phyloP scores from a whole-genome alignment of 768 basidiomycete species.

The Lactarius evosmus region DNA sequence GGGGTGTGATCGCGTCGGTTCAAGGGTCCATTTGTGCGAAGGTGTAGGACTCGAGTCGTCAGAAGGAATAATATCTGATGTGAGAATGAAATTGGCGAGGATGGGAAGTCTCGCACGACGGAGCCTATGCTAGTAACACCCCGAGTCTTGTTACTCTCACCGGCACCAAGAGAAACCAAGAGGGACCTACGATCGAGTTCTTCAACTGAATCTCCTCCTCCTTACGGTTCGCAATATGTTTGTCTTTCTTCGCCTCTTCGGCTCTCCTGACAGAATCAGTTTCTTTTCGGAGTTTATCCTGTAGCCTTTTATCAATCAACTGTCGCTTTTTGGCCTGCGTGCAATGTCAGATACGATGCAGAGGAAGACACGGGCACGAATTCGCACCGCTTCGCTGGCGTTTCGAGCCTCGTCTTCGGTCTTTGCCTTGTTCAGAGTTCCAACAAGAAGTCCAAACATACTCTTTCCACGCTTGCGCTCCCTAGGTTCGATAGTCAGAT shows the following conservation, averaged over 20 bases:
- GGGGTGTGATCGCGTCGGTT: conserved; percentile 61
- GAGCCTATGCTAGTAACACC: conserved; percentile 57
- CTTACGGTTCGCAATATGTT: conserved; percentile 67
- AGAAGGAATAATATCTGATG: conserved; percentile 61
- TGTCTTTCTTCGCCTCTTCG: conserved; percentile 85
- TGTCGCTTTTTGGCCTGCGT: conserved; percentile 78
- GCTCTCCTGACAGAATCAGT: conserved; percentile 81
- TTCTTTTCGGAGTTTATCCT: conserved; percentile 80
- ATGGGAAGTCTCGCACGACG: conserved; percentile 68
- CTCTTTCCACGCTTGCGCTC: conserved; percentile 83
- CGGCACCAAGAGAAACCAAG: not conserved
- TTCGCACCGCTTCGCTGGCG: conserved; percentile 75
- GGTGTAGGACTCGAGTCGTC: conserved; percentile 34
- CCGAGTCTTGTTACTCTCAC: not conserved
- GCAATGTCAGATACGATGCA: not conserved
- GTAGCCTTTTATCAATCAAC: conserved; percentile 78
- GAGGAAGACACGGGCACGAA: not conserved
- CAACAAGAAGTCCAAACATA: conserved; percentile 82
- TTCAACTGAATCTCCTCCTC: conserved; percentile 81
- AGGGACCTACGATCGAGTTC: conserved; percentile 67
- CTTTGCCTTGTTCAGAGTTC: conserved; percentile 85
- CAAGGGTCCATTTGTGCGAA: conserved; percentile 40
- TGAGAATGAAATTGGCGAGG: conserved; percentile 70
- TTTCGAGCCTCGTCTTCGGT: conserved; percentile 81
- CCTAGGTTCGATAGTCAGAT: conserved; percentile 52